Base-by-base conservation (phyloP, 1,284 basidiomycete species). In the Sutorius eximius region DNA sequence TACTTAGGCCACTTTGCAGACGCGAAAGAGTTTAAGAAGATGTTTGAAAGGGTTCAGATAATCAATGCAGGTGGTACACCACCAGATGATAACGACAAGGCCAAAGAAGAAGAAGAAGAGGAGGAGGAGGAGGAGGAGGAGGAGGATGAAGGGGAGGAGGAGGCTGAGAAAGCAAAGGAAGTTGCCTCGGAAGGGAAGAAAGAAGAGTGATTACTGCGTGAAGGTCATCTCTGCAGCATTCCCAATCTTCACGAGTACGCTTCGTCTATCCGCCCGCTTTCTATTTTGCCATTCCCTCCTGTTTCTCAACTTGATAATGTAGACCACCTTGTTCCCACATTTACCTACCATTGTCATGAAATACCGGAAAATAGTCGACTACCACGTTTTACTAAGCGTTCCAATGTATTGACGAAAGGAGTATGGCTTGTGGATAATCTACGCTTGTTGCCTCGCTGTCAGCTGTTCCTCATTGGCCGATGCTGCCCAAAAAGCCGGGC, bases 21-120 rank as follows among this genome's bases (percentile, higher is more conserved):
- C 73, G 95, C 95, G 52, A 81, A 74, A 61, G 79, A 87, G 52
- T 98, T 97, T 81, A 96, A 95, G 81, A 76, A 76, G 36, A 87
- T 83, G 48, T 98, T 98, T 72, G 92, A 95, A 73, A 76, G 83
- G 10, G 94, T 89, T 43, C 92, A 92, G 77, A 81, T 77, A 66
- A 80, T 71, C 65, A 97, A 97, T 69, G 58, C 73, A 40, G 67
- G 73, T 43, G 70, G 71, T 18, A 62, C 69, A 29, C 67, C 70
- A 50, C 62, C 69, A 48, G 62, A 67, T 24, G 69, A 72, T 45
- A 53, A 58, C 5, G 65, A 62, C 51, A 64, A 62, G 51, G 68
- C 62, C 53, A 61, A 70, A 52, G 70, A 64, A 56, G 70, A 66
- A 7, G 73, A 69, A 58, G 62, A 65, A 49, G 65, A 62, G 56